These are phyloP conservation scores for Acacia acuminata DNA, from an alignment of 306 rosid species.

Conservation along the genomic window DNA sequence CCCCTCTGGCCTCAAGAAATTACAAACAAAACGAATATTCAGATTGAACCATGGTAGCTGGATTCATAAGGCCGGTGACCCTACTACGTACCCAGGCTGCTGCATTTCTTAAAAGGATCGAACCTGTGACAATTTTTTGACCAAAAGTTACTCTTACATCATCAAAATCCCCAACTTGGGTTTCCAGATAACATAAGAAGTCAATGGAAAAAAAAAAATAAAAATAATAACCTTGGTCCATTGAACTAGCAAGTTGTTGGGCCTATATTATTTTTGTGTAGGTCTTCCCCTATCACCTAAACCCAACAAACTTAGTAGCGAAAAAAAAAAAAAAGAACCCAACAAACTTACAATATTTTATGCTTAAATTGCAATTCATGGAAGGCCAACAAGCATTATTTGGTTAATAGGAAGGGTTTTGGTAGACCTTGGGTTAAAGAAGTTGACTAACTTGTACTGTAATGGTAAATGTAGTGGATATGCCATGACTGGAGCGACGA, in stretches of 20 bases:
- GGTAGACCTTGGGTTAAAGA: background rate
- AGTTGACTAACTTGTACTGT: background rate
- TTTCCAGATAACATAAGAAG: background rate
- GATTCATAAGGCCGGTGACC: no score
- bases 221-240: background rate
- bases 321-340: background rate
- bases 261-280: background rate
- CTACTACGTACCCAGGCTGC: no score
- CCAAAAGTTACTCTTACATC: background rate
- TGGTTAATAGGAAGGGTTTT: background rate
- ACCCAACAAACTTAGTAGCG: background rate
- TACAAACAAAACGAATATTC: no score
- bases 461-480: conserved; percentile 55
- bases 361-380: no score
- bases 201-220: background rate
- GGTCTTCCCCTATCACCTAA: background rate
- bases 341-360: background rate
- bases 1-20: no score
- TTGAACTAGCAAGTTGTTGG: no score
- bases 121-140: no score
- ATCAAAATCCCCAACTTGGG: background rate
- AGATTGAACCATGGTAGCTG: no score
- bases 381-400: background rate
- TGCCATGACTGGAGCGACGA: conserved; percentile 97
- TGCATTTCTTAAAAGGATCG: no score